These are phyloP conservation scores for Uromyces viciae-fabae DNA, from an alignment of 1,284 basidiomycete species.

Conservation along the genomic window DNA sequence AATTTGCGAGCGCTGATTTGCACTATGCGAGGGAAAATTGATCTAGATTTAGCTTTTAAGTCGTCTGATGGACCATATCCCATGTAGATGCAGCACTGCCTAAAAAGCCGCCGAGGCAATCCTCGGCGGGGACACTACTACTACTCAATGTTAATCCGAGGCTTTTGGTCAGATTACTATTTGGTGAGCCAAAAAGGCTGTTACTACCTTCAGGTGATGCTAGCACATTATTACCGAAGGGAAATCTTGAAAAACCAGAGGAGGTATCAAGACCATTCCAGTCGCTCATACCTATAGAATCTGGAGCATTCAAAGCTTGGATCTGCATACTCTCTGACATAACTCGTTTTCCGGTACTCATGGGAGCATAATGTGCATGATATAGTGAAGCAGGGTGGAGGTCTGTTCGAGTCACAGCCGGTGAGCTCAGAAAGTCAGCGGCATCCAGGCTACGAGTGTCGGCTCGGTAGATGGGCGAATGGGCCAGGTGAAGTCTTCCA, in stretches of 20 bases:
- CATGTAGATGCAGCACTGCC: conserved; percentile 7
- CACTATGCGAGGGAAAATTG: too few relatives aligned
- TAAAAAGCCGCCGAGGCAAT: conserved; percentile 23
- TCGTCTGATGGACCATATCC: conserved; percentile 22
- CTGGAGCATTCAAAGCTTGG: not conserved
- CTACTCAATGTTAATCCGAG: conserved; percentile 13
- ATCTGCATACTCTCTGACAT: not conserved
- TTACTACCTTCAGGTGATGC: not conserved
- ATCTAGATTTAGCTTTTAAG: too few relatives aligned
- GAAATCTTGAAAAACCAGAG: conserved; percentile 14
- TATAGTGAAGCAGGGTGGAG: not conserved
- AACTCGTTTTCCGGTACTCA: conserved; percentile 11
- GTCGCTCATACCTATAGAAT: not conserved
- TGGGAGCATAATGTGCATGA: conserved; percentile 26
- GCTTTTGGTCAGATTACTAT: conserved; percentile 24
- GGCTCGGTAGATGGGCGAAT: conserved; percentile 21
- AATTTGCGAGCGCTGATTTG: too few relatives aligned
- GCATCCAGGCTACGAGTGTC: conserved; percentile 18
- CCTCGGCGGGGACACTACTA: not conserved
- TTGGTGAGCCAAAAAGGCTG: conserved; percentile 31
- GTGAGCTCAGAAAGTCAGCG: conserved; percentile 26
- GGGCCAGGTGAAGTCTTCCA: conserved; percentile 7
- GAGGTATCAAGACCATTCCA: conserved; percentile 24
- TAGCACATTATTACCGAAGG: conserved; percentile 8
- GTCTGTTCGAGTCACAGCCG: conserved; percentile 4